Evolutionary conservation across 306 rosid species (phyloP), one percentile per base, ranked within the genome.

Genomic region (Medicago ruthenica): DNA sequence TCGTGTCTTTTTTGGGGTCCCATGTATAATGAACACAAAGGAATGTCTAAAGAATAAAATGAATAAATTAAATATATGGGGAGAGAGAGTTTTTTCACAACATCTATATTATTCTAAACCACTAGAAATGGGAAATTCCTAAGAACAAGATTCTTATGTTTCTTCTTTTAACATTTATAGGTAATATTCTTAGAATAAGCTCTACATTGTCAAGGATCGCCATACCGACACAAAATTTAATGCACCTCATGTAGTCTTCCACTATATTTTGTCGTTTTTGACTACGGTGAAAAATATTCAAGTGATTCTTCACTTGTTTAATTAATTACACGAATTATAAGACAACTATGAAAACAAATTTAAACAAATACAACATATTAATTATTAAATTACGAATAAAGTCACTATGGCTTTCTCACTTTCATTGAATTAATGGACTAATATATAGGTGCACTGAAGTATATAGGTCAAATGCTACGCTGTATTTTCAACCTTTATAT

Each of bases 401-500:
- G 8, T 6, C 15, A 5, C 21, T 51, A 51, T 51, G 21, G 18
- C 18, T 21, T 70, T 13, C n/a, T 9, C n/a, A 12, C 74, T 31
- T 68, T 51, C 1, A n/a, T n/a, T n/a, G n/a, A n/a, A 4, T 21
- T 34, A 44, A 54, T 17, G 10, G 74, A 61, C 27, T 14, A 61
- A 14, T 24, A 60, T 60, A 6, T 22, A 61, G 48, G 61, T 63
- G 63, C 62, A 63, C 11, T 4, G 34, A 74, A 53, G n/a, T 55
- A 16, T 71, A 83, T 16, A 57, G 82, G 84, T 76, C 86, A 80
- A 80, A 82, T 63, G 48, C 70, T 77, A 22, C 8, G 66, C 51
- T 59, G 9, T 36, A 39, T 47, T 71, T 71, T 69, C 21, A 14
- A 67, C 34, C 42, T 57, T 63, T 67, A 61, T 37, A 57, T 74